Evolutionary conservation across 371 early-diverging fungal species (phyloP).

Genomic region (Mucor piriformis): DNA sequence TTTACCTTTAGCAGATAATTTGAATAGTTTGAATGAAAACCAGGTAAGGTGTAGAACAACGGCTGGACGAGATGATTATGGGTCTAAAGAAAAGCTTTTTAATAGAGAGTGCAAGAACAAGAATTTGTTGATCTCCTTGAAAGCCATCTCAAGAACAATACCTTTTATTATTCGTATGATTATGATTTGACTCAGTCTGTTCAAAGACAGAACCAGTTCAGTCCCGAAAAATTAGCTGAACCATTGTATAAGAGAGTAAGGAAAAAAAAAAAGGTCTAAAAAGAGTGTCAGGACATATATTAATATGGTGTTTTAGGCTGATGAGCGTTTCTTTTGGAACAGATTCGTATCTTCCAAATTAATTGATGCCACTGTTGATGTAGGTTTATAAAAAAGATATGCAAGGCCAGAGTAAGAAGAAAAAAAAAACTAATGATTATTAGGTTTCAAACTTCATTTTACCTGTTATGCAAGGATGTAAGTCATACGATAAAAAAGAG

Average conservation of each 20-base stretch:
- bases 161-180: constrained; percentile 86
- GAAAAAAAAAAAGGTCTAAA: neutral
- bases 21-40: constrained; percentile 45
- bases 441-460: constrained; percentile 80
- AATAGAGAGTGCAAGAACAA: constrained; percentile 64
- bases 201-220: constrained; percentile 69
- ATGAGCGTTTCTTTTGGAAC: constrained; percentile 94
- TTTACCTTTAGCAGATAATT: constrained; percentile 66
- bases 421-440: neutral
- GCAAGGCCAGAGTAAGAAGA: no score
- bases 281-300: no score
- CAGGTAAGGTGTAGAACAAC: constrained; percentile 46
- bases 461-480: constrained; percentile 92
- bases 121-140: constrained; percentile 74
- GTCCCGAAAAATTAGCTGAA: constrained; percentile 14
- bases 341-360: constrained; percentile 66
- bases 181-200: constrained; percentile 85
- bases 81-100: neutral
- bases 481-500: constrained; percentile 24
- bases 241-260: constrained; percentile 54
- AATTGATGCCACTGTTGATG: constrained; percentile 60
- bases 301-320: constrained; percentile 65
- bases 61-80: no score
- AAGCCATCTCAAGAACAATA: constrained; percentile 64
- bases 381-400: constrained; percentile 24